A percentile compares a stretch with the other conserved stretches of the same genome.
Conservation (phyloP, 2,329 filamentous ascomycete genomes). For the Alternaria tenuissima region DNA sequence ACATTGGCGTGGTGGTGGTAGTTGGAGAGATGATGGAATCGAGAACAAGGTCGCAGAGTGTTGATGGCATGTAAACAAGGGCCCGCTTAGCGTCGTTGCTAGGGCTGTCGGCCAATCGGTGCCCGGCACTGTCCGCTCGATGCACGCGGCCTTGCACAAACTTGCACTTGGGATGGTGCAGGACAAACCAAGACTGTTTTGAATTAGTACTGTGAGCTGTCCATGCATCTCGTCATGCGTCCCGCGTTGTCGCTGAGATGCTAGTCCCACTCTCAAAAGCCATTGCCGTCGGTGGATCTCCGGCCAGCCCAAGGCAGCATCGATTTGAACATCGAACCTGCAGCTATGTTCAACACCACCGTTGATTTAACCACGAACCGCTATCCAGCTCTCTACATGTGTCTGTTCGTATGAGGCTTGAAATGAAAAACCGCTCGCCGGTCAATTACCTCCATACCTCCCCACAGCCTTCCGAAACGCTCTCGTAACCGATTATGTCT, state of each 20-base stretch:
- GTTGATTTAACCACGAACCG: neutral
- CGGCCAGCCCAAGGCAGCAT: conserved; percentile 34
- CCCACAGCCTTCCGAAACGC: conserved; percentile 11
- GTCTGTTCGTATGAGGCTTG: neutral
- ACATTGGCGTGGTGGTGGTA: conserved; percentile 45
- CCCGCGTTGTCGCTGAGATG: conserved; percentile 6
- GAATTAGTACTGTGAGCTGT: conserved; percentile 4
- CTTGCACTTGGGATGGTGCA: neutral
- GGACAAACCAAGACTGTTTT: neutral
- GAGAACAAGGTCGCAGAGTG: conserved; percentile 37
- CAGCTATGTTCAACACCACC: conserved; percentile 6
- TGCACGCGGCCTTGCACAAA: conserved; percentile 16
- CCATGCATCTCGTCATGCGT: conserved; percentile 6
- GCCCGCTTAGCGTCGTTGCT: conserved; percentile 20
- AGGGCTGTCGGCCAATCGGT: conserved; percentile 18
- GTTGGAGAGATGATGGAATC: conserved; percentile 33
- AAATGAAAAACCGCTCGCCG: conserved; percentile 13
- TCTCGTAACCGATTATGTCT: conserved; percentile 59
- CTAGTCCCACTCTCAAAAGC: neutral
- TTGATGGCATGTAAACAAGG: conserved; percentile 27
- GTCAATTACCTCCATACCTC: conserved; percentile 15
- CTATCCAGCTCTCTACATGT: neutral
- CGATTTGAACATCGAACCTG: conserved; percentile 18
- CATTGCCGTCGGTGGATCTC: conserved; percentile 29
- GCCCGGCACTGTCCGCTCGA: conserved; percentile 6